A percentile compares a stretch with the other conserved stretches of the same genome.
Evolutionary conservation across 1,139 yeast genomes (phyloP).

Genomic region (Candida freyschussii): DNA sequence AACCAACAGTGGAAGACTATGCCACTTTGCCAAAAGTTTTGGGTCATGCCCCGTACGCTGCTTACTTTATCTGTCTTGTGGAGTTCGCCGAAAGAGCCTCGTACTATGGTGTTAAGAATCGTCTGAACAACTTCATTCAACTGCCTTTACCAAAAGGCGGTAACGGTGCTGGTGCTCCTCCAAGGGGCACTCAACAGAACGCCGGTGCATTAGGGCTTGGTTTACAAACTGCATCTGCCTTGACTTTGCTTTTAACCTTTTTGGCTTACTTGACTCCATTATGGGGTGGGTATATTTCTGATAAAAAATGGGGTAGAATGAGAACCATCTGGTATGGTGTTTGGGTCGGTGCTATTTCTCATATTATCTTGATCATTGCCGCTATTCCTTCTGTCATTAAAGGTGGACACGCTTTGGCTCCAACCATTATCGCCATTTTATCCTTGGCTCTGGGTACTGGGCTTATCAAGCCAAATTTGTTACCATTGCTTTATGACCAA

Average conservation of each 20-base stretch:
- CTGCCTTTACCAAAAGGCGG: conserved; percentile 48
- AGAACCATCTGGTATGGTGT: conserved; percentile 62
- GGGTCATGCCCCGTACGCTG: conserved; percentile 41
- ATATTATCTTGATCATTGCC: conserved; percentile 61
- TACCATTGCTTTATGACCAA: conserved; percentile 80
- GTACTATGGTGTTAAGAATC: conserved; percentile 75
- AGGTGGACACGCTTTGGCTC: conserved; percentile 41
- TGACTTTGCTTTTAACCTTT: conserved; percentile 72
- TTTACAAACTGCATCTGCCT: conserved; percentile 64
- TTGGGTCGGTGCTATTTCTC: conserved; percentile 57
- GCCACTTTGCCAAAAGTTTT: conserved; percentile 13
- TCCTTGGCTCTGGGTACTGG: conserved; percentile 77
- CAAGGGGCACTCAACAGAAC: conserved; percentile 36
- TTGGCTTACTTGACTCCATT: conserved; percentile 83
- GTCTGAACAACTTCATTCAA: conserved; percentile 78
- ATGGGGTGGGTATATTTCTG: conserved; percentile 73
- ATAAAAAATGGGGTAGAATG: conserved; percentile 69
- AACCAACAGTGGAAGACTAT: conserved; percentile 24
- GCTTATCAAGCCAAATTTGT: conserved; percentile 73
- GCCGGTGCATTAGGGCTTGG: conserved; percentile 62
- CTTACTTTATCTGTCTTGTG: conserved; percentile 73
- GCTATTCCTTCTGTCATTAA: conserved; percentile 61
- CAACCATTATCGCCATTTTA: conserved; percentile 54
- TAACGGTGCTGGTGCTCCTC: conserved; percentile 41
- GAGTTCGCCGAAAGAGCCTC: conserved; percentile 82